Evolutionary conservation across 192 early-diverging fungal species (phyloP).

Genomic region (Coemansia sp.): DNA sequence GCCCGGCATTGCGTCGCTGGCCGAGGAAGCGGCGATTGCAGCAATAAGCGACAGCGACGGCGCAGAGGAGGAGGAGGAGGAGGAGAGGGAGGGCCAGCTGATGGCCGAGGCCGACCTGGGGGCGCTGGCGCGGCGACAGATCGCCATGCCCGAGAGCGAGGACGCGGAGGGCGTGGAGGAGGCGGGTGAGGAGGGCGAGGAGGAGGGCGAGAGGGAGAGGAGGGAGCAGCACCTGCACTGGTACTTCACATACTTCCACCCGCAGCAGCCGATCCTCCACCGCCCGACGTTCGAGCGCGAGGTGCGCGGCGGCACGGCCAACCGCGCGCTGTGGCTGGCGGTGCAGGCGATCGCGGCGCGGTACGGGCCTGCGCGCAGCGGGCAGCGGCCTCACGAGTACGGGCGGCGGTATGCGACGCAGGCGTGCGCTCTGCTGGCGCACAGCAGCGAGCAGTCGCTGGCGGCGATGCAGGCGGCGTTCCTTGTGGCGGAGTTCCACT

Average conservation of each 20-base stretch:
- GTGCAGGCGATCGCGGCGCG: constrained; percentile 55
- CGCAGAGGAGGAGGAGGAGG: no score
- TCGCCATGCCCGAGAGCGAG: constrained; percentile 42
- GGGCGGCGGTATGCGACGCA: constrained; percentile 32
- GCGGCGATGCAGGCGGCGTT: constrained; percentile 52
- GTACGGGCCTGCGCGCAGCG: constrained; percentile 22
- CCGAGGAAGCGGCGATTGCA: background rate
- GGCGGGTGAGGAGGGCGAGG: constrained; percentile 7
- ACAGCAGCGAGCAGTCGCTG: constrained; percentile 23
- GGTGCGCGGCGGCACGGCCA: constrained; percentile 38
- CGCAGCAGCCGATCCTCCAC: constrained; percentile 56
- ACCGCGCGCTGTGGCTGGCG: constrained; percentile 42
- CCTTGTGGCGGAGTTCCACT: constrained; percentile 47
- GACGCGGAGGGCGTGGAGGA: background rate
- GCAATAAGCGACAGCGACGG: constrained; percentile 19
- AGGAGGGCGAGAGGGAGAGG: constrained; percentile 15
- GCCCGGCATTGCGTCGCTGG: background rate
- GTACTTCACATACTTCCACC: constrained; percentile 51
- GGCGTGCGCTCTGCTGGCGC: constrained; percentile 43
- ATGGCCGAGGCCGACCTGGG: constrained; percentile 23
- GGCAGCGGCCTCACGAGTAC: constrained; percentile 30
- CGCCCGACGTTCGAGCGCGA: constrained; percentile 47
- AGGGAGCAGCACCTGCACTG: constrained; percentile 25
- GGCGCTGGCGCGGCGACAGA: constrained; percentile 53
- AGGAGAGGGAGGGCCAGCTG: constrained; percentile 6